phyloP scores from a whole-genome alignment of 2,329 filamentous ascomycete genomes.

The Penicillium thymicola region DNA sequence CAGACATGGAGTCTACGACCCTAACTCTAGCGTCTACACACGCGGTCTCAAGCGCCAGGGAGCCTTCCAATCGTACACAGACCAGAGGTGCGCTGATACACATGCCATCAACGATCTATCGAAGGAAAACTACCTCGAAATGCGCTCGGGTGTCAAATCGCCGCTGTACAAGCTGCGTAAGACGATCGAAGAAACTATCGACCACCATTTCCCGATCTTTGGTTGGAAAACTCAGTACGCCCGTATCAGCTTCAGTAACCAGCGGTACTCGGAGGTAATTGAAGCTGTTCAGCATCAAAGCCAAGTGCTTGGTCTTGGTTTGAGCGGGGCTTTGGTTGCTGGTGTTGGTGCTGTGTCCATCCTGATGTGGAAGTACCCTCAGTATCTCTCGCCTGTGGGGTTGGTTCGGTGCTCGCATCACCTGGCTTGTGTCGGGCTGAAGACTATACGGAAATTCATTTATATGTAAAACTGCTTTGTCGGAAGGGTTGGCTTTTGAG shows the following conservation, averaged over 20 bases:
- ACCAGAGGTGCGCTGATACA: constrained; percentile 70
- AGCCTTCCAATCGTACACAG: constrained; percentile 71
- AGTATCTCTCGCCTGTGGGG: constrained; percentile 18
- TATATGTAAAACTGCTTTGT: not conserved
- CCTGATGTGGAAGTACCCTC: constrained; percentile 32
- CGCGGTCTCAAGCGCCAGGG: constrained; percentile 42
- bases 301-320: constrained; percentile 50
- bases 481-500: not conserved
- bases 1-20: constrained; percentile 52
- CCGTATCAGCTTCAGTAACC: constrained; percentile 88
- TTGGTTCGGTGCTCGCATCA: constrained; percentile 15
- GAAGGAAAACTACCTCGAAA: constrained; percentile 87
- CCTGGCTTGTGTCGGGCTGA: constrained; percentile 18
- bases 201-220: constrained; percentile 68
- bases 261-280: constrained; percentile 82
- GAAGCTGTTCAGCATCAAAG: constrained; percentile 67
- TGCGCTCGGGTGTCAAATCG: constrained; percentile 80
- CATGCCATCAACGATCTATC: constrained; percentile 91
- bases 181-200: constrained; percentile 77
- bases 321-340: constrained; percentile 30
- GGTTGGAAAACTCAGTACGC: constrained; percentile 94
- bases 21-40: constrained; percentile 37
- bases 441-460: not conserved
- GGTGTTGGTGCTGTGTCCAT: constrained; percentile 30
- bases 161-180: constrained; percentile 78